Evolutionary conservation across 371 early-diverging fungal genomes (phyloP).

Genomic region (Syncephalastrum monosporum): DNA sequence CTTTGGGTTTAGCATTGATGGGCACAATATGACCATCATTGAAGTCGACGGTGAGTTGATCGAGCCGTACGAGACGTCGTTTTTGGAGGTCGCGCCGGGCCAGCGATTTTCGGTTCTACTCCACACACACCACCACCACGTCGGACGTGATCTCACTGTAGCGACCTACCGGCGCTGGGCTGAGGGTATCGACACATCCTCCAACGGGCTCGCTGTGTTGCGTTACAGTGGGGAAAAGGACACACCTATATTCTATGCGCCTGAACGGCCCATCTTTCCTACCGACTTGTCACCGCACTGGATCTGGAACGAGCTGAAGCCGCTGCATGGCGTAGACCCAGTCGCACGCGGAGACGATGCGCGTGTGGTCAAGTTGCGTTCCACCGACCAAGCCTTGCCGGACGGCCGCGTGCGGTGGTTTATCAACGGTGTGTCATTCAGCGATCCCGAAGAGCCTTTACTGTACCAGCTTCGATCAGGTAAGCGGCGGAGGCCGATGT

Average conservation of each 20-base stretch:
- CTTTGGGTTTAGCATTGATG: slow-evolving; percentile 35
- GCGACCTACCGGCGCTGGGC: slow-evolving; percentile 23
- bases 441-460: slow-evolving; percentile 17
- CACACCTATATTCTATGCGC: neutral
- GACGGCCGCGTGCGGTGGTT: slow-evolving; percentile 24
- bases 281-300: slow-evolving; percentile 12
- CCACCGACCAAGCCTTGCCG: slow-evolving; percentile 13
- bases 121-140: slow-evolving; percentile 24
- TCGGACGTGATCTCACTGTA: slow-evolving; percentile 8
- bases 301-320: slow-evolving; percentile 27
- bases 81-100: slow-evolving; percentile 41
- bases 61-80: slow-evolving; percentile 24
- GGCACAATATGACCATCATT: slow-evolving; percentile 43
- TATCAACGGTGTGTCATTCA: slow-evolving; percentile 31
- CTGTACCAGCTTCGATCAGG: slow-evolving; percentile 12
- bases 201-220: slow-evolving; percentile 37
- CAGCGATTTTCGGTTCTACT: slow-evolving; percentile 44
- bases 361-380: slow-evolving; percentile 31
- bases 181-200: slow-evolving; percentile 14
- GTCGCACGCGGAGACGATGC: slow-evolving; percentile 9
- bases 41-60: slow-evolving; percentile 44
- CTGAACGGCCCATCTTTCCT: slow-evolving; percentile 4
- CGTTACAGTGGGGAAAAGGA: slow-evolving; percentile 16
- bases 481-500: too few relatives aligned
- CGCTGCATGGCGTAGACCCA: slow-evolving; percentile 16